Conservation (phyloP, 768 basidiomycete genomes). For the Kwoniella botswanensis region DNA sequence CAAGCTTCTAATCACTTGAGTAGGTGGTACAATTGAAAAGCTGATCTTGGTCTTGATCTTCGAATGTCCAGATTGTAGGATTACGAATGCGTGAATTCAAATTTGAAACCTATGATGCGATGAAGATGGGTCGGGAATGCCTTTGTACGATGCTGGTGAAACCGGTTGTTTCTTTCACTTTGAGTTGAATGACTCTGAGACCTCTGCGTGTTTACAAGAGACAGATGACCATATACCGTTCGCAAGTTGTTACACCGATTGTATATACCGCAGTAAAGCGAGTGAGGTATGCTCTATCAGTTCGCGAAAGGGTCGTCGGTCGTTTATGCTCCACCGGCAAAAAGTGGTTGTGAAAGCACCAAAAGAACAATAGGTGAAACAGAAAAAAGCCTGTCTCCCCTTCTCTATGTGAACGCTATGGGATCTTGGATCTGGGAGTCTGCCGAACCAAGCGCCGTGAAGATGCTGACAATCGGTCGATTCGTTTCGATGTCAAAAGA, state of each 20-base stretch:
- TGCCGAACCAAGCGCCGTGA: not conserved
- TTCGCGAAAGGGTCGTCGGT: not conserved
- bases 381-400: not conserved
- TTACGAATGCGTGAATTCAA: not conserved
- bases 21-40: not conserved
- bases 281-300: not conserved
- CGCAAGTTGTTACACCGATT: too few species aligned
- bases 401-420: not conserved
- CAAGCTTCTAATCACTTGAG: not conserved
- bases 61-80: not conserved
- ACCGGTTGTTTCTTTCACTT: not conserved
- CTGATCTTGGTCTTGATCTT: too few species aligned
- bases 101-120: not conserved
- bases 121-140: not conserved
- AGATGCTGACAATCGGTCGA: not conserved
- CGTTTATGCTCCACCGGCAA: not conserved
- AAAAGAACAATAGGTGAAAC: not conserved
- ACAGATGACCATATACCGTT: not conserved
- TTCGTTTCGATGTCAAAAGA: not conserved
- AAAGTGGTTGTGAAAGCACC: not conserved
- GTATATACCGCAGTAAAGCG: too few species aligned
- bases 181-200: not conserved
- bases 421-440: not conserved
- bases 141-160: not conserved
- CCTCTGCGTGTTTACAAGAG: not conserved